A percentile compares a stretch with the other conserved stretches of the same genome.
These are phyloP conservation scores for Scleroderma citrinum DNA, from an alignment of 768 basidiomycete species.

Conservation along the genomic window DNA sequence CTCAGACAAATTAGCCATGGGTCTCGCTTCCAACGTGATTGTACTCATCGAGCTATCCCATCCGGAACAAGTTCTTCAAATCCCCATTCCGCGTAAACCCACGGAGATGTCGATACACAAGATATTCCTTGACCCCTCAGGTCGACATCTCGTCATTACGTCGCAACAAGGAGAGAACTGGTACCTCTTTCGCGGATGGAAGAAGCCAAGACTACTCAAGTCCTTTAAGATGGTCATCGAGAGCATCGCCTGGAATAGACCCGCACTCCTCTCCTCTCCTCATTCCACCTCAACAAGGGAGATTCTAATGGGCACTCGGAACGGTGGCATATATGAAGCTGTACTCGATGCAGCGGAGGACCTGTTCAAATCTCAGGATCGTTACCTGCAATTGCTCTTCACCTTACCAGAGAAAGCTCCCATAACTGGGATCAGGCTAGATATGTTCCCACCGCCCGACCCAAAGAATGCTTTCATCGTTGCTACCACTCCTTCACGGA, in stretches of 20 bases:
- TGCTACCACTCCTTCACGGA: constrained; percentile 78
- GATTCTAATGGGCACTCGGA: constrained; percentile 80
- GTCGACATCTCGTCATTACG: constrained; percentile 82
- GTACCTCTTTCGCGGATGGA: constrained; percentile 79
- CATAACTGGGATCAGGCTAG: constrained; percentile 81
- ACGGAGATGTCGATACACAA: constrained; percentile 74
- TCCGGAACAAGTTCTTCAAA: constrained; percentile 79
- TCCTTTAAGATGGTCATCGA: constrained; percentile 81
- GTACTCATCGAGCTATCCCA: constrained; percentile 87
- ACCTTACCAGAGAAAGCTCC: constrained; percentile 75
- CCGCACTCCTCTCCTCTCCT: constrained; percentile 54
- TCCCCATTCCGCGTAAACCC: constrained; percentile 69
- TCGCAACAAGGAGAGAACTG: constrained; percentile 89
- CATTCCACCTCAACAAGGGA: constrained; percentile 74
- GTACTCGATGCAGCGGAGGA: constrained; percentile 88
- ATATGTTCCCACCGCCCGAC: constrained; percentile 62
- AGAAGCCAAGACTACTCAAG: constrained; percentile 76
- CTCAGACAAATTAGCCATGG: constrained; percentile 86
- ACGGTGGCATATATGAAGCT: constrained; percentile 84
- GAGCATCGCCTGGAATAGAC: constrained; percentile 87
- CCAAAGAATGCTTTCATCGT: constrained; percentile 64
- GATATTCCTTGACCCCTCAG: constrained; percentile 89
- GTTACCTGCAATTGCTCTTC: constrained; percentile 69
- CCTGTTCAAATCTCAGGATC: constrained; percentile 85
- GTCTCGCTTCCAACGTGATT: constrained; percentile 64